Percentiles rank a stretch among this genome's conserved stretches.
Conservation (phyloP, 1,284 basidiomycete species). For the Kwoniella shivajii region DNA sequence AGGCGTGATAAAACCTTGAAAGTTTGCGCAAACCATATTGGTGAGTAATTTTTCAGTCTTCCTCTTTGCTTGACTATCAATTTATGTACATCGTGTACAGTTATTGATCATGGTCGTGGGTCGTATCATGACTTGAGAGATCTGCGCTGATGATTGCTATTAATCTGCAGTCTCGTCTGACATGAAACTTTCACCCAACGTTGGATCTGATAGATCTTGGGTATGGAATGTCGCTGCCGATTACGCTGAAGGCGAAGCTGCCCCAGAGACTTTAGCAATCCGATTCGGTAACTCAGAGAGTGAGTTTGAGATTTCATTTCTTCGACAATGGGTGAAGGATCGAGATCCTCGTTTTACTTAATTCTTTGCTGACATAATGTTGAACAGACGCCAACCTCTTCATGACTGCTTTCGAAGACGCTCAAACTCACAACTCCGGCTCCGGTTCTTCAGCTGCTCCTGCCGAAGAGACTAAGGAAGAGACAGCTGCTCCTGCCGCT, state of each 20-base stretch:
- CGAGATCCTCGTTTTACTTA: not conserved
- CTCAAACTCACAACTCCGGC: conserved; percentile 69
- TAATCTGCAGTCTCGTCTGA: conserved; percentile 72
- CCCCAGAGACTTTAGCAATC: conserved; percentile 93
- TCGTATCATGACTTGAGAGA: not conserved
- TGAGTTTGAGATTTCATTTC: conserved; percentile 57
- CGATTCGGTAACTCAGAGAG: conserved; percentile 97
- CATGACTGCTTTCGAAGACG: conserved; percentile 83
- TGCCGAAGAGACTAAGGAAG: conserved; percentile 14
- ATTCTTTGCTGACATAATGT: conserved; percentile 9
- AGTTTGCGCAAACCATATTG: conserved; percentile 96
- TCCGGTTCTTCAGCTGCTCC: conserved; percentile 33
- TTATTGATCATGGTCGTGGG: not conserved
- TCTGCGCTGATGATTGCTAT: not conserved
- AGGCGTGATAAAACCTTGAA: conserved; percentile 99
- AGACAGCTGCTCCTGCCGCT: conserved; percentile 20
- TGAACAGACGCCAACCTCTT: conserved; percentile 80
- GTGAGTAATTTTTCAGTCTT: conserved; percentile 61
- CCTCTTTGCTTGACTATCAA: not conserved
- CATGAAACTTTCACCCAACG: conserved; percentile 96
- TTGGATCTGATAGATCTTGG: conserved; percentile 99
- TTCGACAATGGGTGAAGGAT: no score
- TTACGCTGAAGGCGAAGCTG: conserved; percentile 84
- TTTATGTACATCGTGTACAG: not conserved
- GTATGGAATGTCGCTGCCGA: conserved; percentile 98